Conservation (phyloP, 805 yeast genomes). For the Candida lessepsii region DNA sequence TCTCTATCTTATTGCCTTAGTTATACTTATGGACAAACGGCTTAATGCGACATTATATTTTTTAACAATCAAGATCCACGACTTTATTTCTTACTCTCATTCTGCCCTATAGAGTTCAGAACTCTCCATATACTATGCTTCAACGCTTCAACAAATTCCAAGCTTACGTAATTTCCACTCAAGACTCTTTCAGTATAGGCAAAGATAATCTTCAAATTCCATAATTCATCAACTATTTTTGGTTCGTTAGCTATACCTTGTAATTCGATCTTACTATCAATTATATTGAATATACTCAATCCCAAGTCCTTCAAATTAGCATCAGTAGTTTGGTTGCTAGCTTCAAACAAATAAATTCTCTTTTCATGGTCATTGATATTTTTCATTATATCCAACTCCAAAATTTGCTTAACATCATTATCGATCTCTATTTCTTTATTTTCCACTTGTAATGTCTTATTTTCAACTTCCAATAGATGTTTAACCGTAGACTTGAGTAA, state of each 20-base stretch:
- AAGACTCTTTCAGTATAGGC: conserved; percentile 48
- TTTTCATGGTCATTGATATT: conserved; percentile 27
- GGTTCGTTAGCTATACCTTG: conserved; percentile 43
- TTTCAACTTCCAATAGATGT: conserved; percentile 35
- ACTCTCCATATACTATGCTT: conserved; percentile 29
- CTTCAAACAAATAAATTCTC: conserved; percentile 25
- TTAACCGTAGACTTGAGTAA: conserved; percentile 33
- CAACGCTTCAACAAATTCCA: conserved; percentile 53
- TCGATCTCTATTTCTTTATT: conserved; percentile 27
- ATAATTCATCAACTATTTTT: conserved; percentile 49
- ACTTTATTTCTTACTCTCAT: too few species aligned
- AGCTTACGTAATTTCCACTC: conserved; percentile 44
- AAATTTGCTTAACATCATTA: conserved; percentile 23
- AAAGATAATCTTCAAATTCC: conserved; percentile 63
- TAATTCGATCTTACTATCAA: conserved; percentile 58
- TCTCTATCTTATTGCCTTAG: too few species aligned
- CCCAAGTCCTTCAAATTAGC: conserved; percentile 21
- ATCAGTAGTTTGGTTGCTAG: conserved; percentile 13
- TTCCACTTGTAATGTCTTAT: conserved; percentile 26
- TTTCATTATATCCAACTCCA: conserved; percentile 24
- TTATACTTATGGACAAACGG: too few species aligned
- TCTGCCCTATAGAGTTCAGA: not conserved
- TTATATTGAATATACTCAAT: conserved; percentile 42
- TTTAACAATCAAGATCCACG: too few species aligned
- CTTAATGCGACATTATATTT: too few species aligned